A percentile compares a stretch with the other conserved stretches of the same genome.
Evolutionary conservation across 2,329 filamentous ascomycete species (phyloP).

Genomic region (Aspergillaceae sp.): DNA sequence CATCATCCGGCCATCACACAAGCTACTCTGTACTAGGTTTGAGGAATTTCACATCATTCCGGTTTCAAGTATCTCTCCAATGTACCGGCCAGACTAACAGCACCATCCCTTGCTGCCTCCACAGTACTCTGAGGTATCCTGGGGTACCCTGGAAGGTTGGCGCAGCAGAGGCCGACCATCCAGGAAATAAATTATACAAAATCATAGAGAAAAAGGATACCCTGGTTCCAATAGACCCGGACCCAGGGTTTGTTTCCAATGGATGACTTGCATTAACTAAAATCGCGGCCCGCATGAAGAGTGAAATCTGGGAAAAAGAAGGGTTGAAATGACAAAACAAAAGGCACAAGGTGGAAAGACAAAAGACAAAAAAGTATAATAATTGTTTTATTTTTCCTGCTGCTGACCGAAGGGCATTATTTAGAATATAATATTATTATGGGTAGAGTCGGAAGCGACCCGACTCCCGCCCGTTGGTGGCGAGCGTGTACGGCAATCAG

Average conservation of each 20-base stretch:
- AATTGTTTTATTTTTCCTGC: not conserved
- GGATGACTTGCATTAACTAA: not conserved
- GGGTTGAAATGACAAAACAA: not conserved
- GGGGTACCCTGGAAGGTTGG: not conserved
- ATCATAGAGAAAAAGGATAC: too few relatives aligned
- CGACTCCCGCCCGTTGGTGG: constrained; percentile 2
- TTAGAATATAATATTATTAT: not conserved
- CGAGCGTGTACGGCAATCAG: constrained; percentile 6
- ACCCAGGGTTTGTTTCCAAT: not conserved
- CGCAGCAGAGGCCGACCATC: too few relatives aligned
- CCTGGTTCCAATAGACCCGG: not conserved
- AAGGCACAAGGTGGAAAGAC: not conserved
- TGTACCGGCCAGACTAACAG: not conserved
- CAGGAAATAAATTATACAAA: too few relatives aligned
- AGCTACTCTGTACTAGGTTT: too few relatives aligned
- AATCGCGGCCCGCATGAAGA: not conserved
- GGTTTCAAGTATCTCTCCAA: not conserved
- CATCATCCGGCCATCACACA: too few relatives aligned
- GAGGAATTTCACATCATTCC: too few relatives aligned
- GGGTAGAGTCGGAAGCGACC: not conserved
- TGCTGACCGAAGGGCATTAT: not conserved
- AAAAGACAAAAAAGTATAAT: not conserved
- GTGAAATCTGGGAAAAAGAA: too few relatives aligned
- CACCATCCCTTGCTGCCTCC: not conserved
- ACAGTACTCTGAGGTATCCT: not conserved